Evolutionary conservation across 2,329 filamentous ascomycete species (phyloP).

Genomic region (Ophiostoma perfectum): DNA sequence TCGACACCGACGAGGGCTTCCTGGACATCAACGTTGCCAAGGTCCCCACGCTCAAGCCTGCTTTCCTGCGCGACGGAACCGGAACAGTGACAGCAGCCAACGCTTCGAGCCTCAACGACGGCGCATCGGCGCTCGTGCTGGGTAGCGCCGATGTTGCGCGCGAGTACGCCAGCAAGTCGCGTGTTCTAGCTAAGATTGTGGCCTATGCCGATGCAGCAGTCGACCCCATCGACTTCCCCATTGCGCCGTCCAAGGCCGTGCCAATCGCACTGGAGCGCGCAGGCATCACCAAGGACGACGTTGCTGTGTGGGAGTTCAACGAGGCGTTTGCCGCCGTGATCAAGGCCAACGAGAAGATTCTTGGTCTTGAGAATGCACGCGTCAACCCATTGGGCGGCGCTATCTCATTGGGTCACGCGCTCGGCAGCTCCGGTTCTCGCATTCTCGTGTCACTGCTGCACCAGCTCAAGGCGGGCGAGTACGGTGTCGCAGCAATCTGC

Average conservation of each 20-base stretch:
- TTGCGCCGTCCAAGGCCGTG: slow-evolving; percentile 87
- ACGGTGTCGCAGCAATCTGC: slow-evolving; percentile 92
- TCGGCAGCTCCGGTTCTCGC: slow-evolving; percentile 87
- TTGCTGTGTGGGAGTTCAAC: slow-evolving; percentile 96
- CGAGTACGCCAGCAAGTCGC: slow-evolving; percentile 65
- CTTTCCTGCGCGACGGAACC: slow-evolving; percentile 78
- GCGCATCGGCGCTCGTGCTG: slow-evolving; percentile 82
- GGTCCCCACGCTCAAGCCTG: slow-evolving; percentile 79
- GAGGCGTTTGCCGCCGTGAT: slow-evolving; percentile 96
- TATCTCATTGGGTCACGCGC: slow-evolving; percentile 83
- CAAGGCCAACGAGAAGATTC: slow-evolving; percentile 82
- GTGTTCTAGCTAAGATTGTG: slow-evolving; percentile 82
- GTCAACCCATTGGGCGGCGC: slow-evolving; percentile 88
- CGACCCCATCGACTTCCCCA: slow-evolving; percentile 87
- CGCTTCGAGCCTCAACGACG: slow-evolving; percentile 90
- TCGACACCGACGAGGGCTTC: slow-evolving; percentile 84
- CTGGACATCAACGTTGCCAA: slow-evolving; percentile 82
- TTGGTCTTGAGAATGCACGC: slow-evolving; percentile 70
- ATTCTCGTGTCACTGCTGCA: slow-evolving; percentile 88
- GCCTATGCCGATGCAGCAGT: slow-evolving; percentile 84
- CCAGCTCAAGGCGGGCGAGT: slow-evolving; percentile 86
- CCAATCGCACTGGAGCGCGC: slow-evolving; percentile 83
- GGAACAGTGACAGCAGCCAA: slow-evolving; percentile 94
- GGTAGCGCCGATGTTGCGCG: slow-evolving; percentile 75
- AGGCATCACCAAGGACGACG: slow-evolving; percentile 84